phyloP scores from a whole-genome alignment of 345 rosid genomes.

The Rhodomyrtus tomentosa region DNA sequence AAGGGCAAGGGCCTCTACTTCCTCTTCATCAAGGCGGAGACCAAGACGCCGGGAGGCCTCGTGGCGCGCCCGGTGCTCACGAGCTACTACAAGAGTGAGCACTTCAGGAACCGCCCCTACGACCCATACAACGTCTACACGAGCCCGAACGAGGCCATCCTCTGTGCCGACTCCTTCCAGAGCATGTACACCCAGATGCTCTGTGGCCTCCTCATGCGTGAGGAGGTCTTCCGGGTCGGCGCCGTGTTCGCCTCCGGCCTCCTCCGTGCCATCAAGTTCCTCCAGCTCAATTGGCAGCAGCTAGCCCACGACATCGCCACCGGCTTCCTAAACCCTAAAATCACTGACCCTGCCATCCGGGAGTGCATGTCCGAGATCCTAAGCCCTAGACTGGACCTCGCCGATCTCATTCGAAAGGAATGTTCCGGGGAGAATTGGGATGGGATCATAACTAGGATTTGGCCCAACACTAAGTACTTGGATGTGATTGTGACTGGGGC shows the following conservation, averaged over 20 bases:
- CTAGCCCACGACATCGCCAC: slow-evolving; percentile 15
- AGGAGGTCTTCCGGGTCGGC: slow-evolving; percentile 24
- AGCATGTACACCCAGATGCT: slow-evolving; percentile 26
- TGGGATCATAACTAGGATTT: slow-evolving; percentile 16
- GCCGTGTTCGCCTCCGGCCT: slow-evolving; percentile 35
- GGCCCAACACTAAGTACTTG: slow-evolving; percentile 28
- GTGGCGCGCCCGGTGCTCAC: slow-evolving; percentile 30
- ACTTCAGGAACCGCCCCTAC: slow-evolving; percentile 21
- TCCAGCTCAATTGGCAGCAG: slow-evolving; percentile 17
- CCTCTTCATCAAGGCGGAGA: slow-evolving; percentile 24
- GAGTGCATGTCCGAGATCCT: slow-evolving; percentile 10
- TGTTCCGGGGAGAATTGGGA: slow-evolving; percentile 15
- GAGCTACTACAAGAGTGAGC: slow-evolving; percentile 27
- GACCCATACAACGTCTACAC: slow-evolving; percentile 28
- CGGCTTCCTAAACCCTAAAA: slow-evolving; percentile 11
- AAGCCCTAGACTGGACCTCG: slow-evolving; percentile 17
- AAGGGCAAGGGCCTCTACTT: slow-evolving; percentile 30
- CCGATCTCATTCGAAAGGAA: slow-evolving; percentile 8
- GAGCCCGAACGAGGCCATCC: slow-evolving; percentile 27
- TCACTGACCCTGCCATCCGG: background rate
- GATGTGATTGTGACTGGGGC: slow-evolving; percentile 34
- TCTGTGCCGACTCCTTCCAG: slow-evolving; percentile 23
- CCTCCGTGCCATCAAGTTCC: slow-evolving; percentile 23
- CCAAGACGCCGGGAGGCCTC: slow-evolving; percentile 22
- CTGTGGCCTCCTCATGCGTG: slow-evolving; percentile 5